Percentiles rank a stretch among this genome's conserved stretches.
These are phyloP conservation scores for Styphnolobium japonicum DNA, from an alignment of 306 rosid genomes.

Conservation along the genomic window DNA sequence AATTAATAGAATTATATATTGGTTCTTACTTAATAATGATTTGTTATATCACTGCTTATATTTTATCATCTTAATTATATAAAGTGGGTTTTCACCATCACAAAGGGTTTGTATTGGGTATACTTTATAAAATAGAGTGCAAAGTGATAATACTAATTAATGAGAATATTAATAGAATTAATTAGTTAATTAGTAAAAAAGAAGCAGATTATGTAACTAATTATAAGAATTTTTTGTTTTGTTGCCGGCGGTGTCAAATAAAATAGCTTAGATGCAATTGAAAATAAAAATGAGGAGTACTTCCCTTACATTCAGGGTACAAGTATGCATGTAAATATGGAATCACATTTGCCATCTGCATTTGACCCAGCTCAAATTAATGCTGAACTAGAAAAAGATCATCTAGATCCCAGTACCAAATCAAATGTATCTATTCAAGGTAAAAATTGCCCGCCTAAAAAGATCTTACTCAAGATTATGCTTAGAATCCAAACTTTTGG, in stretches of 20 bases:
- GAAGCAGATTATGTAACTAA: background rate
- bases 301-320: background rate
- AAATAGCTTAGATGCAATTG: background rate
- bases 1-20: background rate
- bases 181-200: background rate
- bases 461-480: conserved; percentile 22
- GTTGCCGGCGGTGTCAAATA: background rate
- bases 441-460: conserved; percentile 17
- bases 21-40: no score
- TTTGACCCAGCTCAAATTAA: background rate
- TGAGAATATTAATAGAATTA: background rate
- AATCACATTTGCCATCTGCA: conserved; percentile 6
- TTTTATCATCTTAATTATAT: no score
- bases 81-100: background rate
- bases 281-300: background rate
- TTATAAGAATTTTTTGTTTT: background rate
- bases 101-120: background rate
- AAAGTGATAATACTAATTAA: background rate
- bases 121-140: background rate
- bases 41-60: no score
- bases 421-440: conserved; percentile 1
- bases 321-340: background rate
- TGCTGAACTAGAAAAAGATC: background rate
- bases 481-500: conserved; percentile 14
- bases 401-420: conserved; percentile 17